Percentiles rank a stretch among this genome's conserved stretches.
Evolutionary conservation across 2,329 filamentous ascomycete genomes (phyloP).

Genomic region (Biscogniauxia marginata): DNA sequence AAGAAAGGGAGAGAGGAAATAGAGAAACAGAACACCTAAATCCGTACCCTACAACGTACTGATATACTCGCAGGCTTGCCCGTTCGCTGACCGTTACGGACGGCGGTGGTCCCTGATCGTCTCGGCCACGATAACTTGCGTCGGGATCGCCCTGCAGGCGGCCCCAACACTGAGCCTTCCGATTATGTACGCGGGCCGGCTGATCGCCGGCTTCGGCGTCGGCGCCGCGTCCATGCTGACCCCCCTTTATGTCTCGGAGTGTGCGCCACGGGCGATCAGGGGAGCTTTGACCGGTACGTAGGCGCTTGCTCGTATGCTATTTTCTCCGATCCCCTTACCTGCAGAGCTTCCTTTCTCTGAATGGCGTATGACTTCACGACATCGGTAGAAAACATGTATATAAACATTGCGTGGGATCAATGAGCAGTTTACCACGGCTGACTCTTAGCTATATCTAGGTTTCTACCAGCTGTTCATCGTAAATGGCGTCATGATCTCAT

Average conservation of each 20-base stretch:
- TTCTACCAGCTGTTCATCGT: constrained; percentile 52
- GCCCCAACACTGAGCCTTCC: constrained; percentile 58
- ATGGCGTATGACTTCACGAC: too few relatives aligned
- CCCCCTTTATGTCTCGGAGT: constrained; percentile 48
- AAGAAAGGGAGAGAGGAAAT: too few relatives aligned
- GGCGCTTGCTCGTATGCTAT: background rate
- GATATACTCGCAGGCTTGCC: background rate
- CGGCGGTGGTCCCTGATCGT: constrained; percentile 54
- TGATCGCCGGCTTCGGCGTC: constrained; percentile 48
- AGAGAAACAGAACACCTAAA: too few relatives aligned
- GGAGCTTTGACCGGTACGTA: constrained; percentile 45
- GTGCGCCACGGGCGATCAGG: constrained; percentile 49
- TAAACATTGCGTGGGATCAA: too few relatives aligned
- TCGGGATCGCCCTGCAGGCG: constrained; percentile 65
- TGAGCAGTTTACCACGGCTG: too few relatives aligned
- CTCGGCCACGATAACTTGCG: constrained; percentile 54
- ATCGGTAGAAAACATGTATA: too few relatives aligned
- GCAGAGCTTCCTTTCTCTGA: too few relatives aligned
- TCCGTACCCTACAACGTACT: too few relatives aligned
- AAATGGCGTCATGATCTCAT: constrained; percentile 42
- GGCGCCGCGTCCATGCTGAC: constrained; percentile 48
- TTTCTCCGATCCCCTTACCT: too few relatives aligned
- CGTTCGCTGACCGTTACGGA: constrained; percentile 50
- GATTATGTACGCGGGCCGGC: constrained; percentile 65
- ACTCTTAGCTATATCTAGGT: constrained; percentile 24